Base-by-base conservation (phyloP, 345 rosid genomes). In the Passiflora organensis region DNA sequence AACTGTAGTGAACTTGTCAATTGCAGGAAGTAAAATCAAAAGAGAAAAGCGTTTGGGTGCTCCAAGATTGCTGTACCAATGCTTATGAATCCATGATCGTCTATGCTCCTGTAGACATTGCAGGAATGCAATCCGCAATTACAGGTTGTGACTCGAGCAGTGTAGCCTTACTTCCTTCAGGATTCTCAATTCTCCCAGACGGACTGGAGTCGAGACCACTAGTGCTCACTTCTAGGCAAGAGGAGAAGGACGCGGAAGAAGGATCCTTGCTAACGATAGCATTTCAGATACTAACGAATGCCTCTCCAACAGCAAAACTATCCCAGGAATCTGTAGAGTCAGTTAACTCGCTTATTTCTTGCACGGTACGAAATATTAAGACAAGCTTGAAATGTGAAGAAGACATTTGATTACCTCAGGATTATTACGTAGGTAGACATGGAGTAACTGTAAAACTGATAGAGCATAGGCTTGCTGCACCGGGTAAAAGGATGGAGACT, bases 111-210 rank as follows among this genome's bases (percentile, higher is more conserved):
- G 97, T 86, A 43, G 99, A 93, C 63, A 82, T 83, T 37, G 70
- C 73, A 1, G 79, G 79, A 14, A 89, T 86, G 75, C 96, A 93
- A 61, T 70, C 89, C 0, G 97, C 80, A 71, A 83, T 86, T 21
- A 85, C 87, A 0, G 99, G 99, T 51, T 89, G 95, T 17, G 95
- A 93, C 76, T 83, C 99, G 14, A 85, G 91, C 83, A 85, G 64
- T 80, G 72, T 82, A 17, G 84, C 91, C 1, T 56, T 85, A 53
- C 73, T 93, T 53, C 97, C 99, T 16, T 93, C 86, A 9, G 99
- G 99, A 32, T 93, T 93, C 85, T 84, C 97, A 1, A 84, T 93
- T 67, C 88, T 93, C 32, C 95, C 96, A 0, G 97, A 93, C 8
- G 96, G 97, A 52, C 59, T 83, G 1, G 99, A 93, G 66, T 83